Evolutionary conservation across 1,284 basidiomycete species (phyloP).

Genomic region (Flammula alnicola): DNA sequence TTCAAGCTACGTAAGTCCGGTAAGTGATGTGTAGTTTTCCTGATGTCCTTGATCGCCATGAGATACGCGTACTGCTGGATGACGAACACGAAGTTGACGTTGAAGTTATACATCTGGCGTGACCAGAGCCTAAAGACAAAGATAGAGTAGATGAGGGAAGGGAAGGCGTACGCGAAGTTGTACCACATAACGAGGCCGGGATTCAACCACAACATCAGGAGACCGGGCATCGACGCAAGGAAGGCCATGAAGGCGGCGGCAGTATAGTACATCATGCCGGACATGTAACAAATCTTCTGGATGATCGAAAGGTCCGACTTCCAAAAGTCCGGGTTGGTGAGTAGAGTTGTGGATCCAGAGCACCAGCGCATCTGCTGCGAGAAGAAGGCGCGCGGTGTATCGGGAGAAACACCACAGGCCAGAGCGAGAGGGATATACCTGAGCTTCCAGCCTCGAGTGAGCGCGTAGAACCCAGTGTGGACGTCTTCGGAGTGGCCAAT

Average conservation of each 20-base stretch:
- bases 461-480: constrained; percentile 30
- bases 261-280: constrained; percentile 29
- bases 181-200: constrained; percentile 27
- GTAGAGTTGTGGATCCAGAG: constrained; percentile 26
- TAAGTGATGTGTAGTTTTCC: no score
- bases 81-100: constrained; percentile 30
- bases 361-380: constrained; percentile 35
- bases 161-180: constrained; percentile 27
- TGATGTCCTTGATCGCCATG: constrained; percentile 32
- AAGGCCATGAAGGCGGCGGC: constrained; percentile 27
- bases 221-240: constrained; percentile 25
- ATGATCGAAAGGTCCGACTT: constrained; percentile 25
- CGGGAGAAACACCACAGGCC: constrained; percentile 29
- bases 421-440: constrained; percentile 30
- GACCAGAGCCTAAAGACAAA: constrained; percentile 29
- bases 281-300: constrained; percentile 31
- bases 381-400: constrained; percentile 29
- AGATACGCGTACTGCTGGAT: constrained; percentile 31
- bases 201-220: constrained; percentile 24
- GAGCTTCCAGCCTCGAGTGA: constrained; percentile 29
- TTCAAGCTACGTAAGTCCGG: no score
- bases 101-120: constrained; percentile 28
- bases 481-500: constrained; percentile 32
- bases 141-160: constrained; percentile 29
- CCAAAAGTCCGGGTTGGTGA: constrained; percentile 30